Percentiles rank a stretch among this genome's conserved stretches.
These are phyloP conservation scores for Rhodotorula sp. DNA, from an alignment of 1,284 basidiomycete genomes.

Conservation along the genomic window DNA sequence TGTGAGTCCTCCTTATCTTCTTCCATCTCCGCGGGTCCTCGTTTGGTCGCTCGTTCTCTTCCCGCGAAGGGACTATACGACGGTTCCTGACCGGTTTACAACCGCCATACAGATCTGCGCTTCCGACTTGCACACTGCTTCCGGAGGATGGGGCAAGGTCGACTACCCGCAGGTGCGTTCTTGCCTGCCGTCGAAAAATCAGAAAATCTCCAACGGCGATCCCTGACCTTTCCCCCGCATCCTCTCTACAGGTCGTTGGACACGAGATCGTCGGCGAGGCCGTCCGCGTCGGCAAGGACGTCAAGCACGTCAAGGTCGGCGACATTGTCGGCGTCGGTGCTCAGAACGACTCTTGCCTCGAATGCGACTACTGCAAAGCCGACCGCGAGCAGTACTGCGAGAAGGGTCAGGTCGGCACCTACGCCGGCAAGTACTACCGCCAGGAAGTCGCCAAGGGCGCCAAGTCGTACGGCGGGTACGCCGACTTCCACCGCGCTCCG, in stretches of 20 bases:
- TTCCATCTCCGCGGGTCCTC: no score
- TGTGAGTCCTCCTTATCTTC: constrained; percentile 15
- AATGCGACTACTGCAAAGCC: constrained; percentile 52
- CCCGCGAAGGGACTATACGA: no score
- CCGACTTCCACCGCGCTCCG: constrained; percentile 52
- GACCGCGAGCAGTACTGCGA: constrained; percentile 51
- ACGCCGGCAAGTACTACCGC: constrained; percentile 41
- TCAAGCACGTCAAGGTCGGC: constrained; percentile 53
- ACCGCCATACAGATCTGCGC: constrained; percentile 27
- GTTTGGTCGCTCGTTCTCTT: neutral
- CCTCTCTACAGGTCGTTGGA: constrained; percentile 45
- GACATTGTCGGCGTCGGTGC: constrained; percentile 56
- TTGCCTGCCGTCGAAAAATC: no score
- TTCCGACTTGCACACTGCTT: constrained; percentile 36
- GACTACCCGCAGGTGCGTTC: constrained; percentile 26
- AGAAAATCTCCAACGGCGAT: no score
- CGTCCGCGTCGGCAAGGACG: constrained; percentile 49
- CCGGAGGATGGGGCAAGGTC: constrained; percentile 30
- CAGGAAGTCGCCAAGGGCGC: constrained; percentile 39
- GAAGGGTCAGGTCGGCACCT: constrained; percentile 49
- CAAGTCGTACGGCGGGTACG: constrained; percentile 54
- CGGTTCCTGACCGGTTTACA: neutral
- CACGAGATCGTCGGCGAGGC: constrained; percentile 56
- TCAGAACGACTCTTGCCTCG: constrained; percentile 52
- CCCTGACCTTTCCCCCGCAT: no score